phyloP scores from a whole-genome alignment of 495 filamentous ascomycete species.

The Neurospora hispaniola region DNA sequence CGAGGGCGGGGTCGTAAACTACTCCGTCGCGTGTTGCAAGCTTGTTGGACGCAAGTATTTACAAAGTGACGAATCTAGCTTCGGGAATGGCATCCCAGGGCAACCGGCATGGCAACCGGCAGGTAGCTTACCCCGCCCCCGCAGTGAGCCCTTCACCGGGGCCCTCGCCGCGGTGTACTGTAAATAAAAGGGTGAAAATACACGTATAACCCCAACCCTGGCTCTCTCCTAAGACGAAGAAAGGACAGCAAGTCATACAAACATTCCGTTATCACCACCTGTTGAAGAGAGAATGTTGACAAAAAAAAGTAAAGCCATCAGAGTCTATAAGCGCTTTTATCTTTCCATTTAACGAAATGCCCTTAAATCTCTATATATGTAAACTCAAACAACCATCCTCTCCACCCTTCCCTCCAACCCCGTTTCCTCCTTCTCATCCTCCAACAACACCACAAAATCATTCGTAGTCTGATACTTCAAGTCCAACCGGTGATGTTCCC shows the following conservation, averaged over 20 bases:
- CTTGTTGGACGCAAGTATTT: background rate
- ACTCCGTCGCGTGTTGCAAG: background rate
- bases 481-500: background rate
- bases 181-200: too few relatives aligned
- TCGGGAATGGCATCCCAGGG: background rate
- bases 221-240: too few relatives aligned
- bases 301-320: background rate
- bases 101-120: background rate
- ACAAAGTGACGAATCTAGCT: background rate
- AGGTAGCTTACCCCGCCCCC: background rate
- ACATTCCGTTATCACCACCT: background rate
- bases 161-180: too few relatives aligned
- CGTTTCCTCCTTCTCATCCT: background rate
- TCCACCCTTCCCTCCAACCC: background rate
- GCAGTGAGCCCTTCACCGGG: background rate
- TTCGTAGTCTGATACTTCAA: background rate
- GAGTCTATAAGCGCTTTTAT: background rate
- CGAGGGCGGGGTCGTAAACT: background rate
- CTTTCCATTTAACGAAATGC: background rate
- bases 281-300: background rate
- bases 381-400: background rate
- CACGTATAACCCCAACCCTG: too few relatives aligned
- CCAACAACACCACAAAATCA: background rate
- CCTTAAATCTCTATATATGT: background rate
- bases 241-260: background rate